Conservation (phyloP, 2,329 filamentous ascomycete species). For the Huntiella omanensis region DNA sequence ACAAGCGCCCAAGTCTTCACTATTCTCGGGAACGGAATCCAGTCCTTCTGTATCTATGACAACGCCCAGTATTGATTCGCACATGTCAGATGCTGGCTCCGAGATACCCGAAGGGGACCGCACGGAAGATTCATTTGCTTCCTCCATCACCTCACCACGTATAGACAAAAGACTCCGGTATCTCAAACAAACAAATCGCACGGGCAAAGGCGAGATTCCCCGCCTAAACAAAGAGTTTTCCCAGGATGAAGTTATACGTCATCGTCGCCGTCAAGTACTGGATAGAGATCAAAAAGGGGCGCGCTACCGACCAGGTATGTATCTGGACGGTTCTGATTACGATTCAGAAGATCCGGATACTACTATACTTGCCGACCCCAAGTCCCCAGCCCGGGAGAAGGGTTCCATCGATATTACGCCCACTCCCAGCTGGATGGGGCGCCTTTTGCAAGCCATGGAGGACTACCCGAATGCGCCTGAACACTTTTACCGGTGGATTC, state of each 20-base stretch:
- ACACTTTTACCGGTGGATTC: conserved; percentile 39
- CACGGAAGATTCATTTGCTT: conserved; percentile 11
- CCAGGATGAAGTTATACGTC: conserved; percentile 29
- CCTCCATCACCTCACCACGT: conserved; percentile 27
- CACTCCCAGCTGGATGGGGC: conserved; percentile 21
- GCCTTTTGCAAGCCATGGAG: conserved; percentile 31
- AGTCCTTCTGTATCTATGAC: conserved; percentile 40
- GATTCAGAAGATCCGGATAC: conserved; percentile 26
- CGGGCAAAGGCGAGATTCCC: conserved; percentile 48
- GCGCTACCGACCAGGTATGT: conserved; percentile 20
- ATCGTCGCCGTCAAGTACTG: conserved; percentile 31
- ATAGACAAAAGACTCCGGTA: conserved; percentile 28
- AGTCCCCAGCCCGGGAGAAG: no score
- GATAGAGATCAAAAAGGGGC: conserved; percentile 34
- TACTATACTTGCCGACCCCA: neutral
- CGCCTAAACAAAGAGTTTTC: conserved; percentile 24
- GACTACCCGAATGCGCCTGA: conserved; percentile 40
- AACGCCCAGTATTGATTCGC: conserved; percentile 17
- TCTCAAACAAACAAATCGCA: conserved; percentile 21
- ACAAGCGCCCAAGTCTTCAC: conserved; percentile 33
- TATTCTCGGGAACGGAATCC: conserved; percentile 38
- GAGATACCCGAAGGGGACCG: conserved; percentile 10
- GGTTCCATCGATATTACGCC: neutral
- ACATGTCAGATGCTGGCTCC: conserved; percentile 24
- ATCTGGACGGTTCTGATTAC: conserved; percentile 26